Base-by-base conservation (phyloP, 169 alveolate genomes). In the Perkinsus chesapeaki region DNA sequence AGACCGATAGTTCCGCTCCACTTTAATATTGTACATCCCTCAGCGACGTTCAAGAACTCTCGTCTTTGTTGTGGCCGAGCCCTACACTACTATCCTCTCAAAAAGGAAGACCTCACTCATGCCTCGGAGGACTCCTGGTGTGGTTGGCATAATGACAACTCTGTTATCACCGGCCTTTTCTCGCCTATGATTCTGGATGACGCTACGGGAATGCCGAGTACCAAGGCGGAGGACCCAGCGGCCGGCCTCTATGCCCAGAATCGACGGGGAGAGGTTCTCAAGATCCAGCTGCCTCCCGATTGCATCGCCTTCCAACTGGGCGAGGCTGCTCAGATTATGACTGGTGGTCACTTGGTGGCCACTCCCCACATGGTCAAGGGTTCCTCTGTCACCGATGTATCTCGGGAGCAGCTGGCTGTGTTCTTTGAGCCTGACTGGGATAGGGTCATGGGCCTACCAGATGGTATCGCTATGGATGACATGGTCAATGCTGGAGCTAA, bases 91-190 rank as follows among this genome's bases (percentile, higher is more conserved):
- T 94, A 91, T 92, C 96, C 96, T 20, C 31, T 60, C 37, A 23
- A 60, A 34, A 27, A 60, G 27, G 82, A 23, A 34, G 23, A 60
- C 3, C 3, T 16, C 48, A 48, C 60, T 19, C 93, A 93, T 0
- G 48, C 48, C 12, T 39, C 73, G 31, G 93, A 95, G 3, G 92
- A 92, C 31, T 95, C 94, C 19, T 96, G 97, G 97, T 95, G 97
- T 92, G 97, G 97, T 37, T 96, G 97, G 97, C 97, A 96, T 82
- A 95, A 95, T 91, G 97, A 96, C 92, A 95, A 94, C 73, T 92
- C 96, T n/a, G 96, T 95, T 16, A 43, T 96, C 20, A 95, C 98
- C 73, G 97, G 96, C 23, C 94, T 96, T 34, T 93, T 96, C 20
- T 94, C 96, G 39, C 94, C 97, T 39, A 94, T 96, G 47, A 94